A percentile compares a stretch with the other conserved stretches of the same genome.
Conservation (phyloP, 2,329 filamentous ascomycete genomes). For the Cladorrhinum sp. region DNA sequence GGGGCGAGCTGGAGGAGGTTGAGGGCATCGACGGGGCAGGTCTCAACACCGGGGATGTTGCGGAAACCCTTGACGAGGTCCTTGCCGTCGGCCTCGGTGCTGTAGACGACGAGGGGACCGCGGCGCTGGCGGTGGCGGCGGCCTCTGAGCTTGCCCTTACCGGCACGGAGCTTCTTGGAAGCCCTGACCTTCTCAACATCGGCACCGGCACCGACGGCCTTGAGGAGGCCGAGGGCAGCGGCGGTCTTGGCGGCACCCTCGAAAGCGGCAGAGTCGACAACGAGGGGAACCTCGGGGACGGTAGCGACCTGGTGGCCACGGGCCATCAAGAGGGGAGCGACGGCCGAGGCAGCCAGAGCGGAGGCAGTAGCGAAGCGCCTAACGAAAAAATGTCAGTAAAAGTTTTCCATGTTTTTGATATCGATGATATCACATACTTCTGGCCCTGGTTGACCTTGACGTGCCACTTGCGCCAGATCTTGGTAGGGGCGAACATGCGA, state of each 20-base stretch:
- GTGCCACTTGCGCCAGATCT: conserved; percentile 99
- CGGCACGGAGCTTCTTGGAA: conserved; percentile 94
- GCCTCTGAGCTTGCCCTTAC: conserved; percentile 98
- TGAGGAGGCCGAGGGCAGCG: conserved; percentile 80
- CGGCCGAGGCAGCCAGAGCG: conserved; percentile 92
- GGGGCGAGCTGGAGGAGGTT: conserved; percentile 99
- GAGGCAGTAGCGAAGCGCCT: conserved; percentile 98
- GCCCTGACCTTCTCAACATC: conserved; percentile 95
- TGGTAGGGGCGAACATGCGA: conserved; percentile 99
- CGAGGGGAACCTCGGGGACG: conserved; percentile 94
- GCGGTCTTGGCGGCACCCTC: conserved; percentile 84
- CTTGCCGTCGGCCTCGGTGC: conserved; percentile 92
- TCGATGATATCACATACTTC: conserved; percentile 63
- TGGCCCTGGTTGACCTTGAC: conserved; percentile 99
- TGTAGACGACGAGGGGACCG: conserved; percentile 96
- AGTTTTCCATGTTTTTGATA: conserved; percentile 19
- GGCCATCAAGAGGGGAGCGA: conserved; percentile 89
- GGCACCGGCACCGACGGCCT: conserved; percentile 82
- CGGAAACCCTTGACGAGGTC: conserved; percentile 92
- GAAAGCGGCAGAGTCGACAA: conserved; percentile 89
- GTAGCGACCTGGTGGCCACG: conserved; percentile 92
- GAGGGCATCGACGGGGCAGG: conserved; percentile 84
- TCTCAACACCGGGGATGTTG: conserved; percentile 99
- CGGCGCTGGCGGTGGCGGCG: conserved; percentile 97
- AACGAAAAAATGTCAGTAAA: conserved; percentile 21